Evolutionary conservation across 2,329 filamentous ascomycete genomes (phyloP), one percentile per base, ranked within the genome.

Genomic region (Nigrospora osmanthi): DNA sequence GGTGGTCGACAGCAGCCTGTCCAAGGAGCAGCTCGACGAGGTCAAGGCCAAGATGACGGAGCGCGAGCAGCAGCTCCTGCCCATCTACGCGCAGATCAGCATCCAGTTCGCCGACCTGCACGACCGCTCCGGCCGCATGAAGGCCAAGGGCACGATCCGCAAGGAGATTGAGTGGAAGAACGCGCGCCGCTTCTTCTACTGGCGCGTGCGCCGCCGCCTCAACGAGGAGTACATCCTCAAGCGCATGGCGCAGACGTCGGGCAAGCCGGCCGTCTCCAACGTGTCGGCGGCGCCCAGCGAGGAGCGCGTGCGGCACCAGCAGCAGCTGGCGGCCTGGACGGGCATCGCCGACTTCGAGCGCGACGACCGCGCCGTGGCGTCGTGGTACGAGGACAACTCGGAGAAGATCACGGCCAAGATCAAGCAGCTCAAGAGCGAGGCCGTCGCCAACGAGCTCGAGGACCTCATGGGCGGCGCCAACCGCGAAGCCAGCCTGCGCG

Each of bases 211-310:
- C 68, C 87, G 93, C 64, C 83, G 93, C 70, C 78, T 98, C 63
- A 97, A 94, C 69, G 93, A 98, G 72, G 93, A 98, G 72, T 88
- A 94, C 67, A 89, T 98, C 57, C 78, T 98, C 65, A 93, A 90
- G 72, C 89, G 89, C 69, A 88, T 98, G 79, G 73, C 72, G 11
- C 55, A 65, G 3, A 51, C 62, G 47, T 53, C 62, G 33, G 60
- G 70, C 39, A 66, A 66, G 47, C 44, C 42, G 9, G 49, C 53
- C 42, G 58, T 61, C 43, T 54, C 53, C 28, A 51, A 48, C 52
- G 60, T 53, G 54, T 59, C 64, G 46, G 59, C 56, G 53, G 66
- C 61, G 40, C 57, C 61, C 14, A 61, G 64, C 54, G 68, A 72
- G 57, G 65, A 59, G 50, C 45, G 42, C 47, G 6, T 47, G 72